Base-by-base conservation (phyloP, 257 asterid genomes). In the Scutellaria minor region DNA sequence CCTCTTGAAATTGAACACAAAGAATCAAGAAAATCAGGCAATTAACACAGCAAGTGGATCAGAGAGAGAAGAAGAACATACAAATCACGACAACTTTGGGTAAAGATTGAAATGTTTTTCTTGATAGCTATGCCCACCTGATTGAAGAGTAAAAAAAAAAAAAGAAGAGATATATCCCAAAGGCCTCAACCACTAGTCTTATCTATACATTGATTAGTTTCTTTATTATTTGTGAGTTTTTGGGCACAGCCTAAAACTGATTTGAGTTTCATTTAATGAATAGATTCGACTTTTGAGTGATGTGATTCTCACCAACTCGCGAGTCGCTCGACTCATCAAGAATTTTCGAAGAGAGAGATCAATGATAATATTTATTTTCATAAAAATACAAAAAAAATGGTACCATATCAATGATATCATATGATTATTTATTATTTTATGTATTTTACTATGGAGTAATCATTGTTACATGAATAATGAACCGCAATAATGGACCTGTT, bases 251-350 rank as follows among this genome's bases (percentile, higher is more conserved):
- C 70, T 76, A 35, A 41, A 65, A 61, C 71, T 66, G 73, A 78
- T 79, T 31, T 60, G 82, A 72, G 83, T 80, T 84, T 79, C 81
- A 81, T 70, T 64, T 79, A 52, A 50, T 62, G 66, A 77, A 71
- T 65, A 71, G 53, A 66, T 45, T 75, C 72, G 61, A 44, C 54
- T 60, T 69, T 76, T 44, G 24, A 14, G 62, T 58, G 35, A 53
- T 54, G 50, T 7, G 55, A 39, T 57, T 57, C 66, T 39, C 45
- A 4, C 68, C 11, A 37, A 48, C 52, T 55, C 44, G 46, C 59
- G 57, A 27, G 5, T 53, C 35, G 27, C 24, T 14, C n/a, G 42
- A 45, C 47, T 20, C 46, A 20, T 50, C 69, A 66, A 56, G 40
- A 68, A 52, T 40, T 75, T 75, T 75, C 27, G 35, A 5, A 18